These are phyloP conservation scores for Circinella minor DNA, from an alignment of 371 early-diverging fungal species.

Conservation along the genomic window DNA sequence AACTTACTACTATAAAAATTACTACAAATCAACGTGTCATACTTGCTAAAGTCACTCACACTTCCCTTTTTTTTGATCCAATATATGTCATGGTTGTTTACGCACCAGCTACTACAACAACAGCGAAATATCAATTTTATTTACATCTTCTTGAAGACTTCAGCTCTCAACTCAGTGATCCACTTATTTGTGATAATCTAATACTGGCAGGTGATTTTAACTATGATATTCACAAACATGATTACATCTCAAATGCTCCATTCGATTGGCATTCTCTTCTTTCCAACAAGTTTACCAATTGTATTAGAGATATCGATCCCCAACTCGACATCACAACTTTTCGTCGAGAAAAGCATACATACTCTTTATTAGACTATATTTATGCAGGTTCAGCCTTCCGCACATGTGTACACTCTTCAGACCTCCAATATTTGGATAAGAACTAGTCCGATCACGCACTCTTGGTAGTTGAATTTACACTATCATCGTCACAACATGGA, in stretches of 20 bases:
- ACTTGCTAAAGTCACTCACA: neutral
- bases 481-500: no score
- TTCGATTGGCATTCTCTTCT: neutral
- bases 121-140: neutral
- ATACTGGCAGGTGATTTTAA: slow-evolving; percentile 14
- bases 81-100: slow-evolving; percentile 5
- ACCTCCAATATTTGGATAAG: no score
- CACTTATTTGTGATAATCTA: neutral
- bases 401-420: no score
- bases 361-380: no score
- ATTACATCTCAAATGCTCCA: neutral
- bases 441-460: no score
- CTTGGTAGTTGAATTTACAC: no score
- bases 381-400: no score
- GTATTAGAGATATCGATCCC: no score
- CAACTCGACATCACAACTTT: no score
- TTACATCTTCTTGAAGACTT: neutral
- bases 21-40: neutral
- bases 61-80: neutral
- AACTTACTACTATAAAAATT: neutral
- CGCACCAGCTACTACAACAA: neutral
- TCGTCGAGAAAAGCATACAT: no score
- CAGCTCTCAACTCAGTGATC: neutral
- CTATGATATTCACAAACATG: neutral
- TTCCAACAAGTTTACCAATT: neutral